Evolutionary conservation across 2,329 filamentous ascomycete genomes (phyloP), one percentile per base, ranked within the genome.

Genomic region (Mycocentrospora acerina): DNA sequence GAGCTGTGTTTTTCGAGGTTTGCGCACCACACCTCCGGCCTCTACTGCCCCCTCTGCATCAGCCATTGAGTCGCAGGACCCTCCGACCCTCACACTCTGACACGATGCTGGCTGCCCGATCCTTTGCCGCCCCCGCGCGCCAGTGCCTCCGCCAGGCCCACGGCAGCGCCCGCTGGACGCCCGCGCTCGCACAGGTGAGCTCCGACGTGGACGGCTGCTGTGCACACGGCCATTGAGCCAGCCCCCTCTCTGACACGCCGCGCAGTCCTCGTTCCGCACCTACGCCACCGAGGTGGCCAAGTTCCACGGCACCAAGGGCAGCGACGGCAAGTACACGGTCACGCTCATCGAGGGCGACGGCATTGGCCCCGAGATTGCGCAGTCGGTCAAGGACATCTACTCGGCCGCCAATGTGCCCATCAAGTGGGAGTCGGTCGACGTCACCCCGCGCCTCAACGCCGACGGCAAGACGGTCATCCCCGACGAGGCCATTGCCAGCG

Each of bases 321-420:
- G 85, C 68, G 85, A 91, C 78, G 93, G 93, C 67, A 93, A 93
- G 73, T 98, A 86, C 81, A 87, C 88, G 42, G 93, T 98, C 65
- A 91, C 88, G 61, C 79, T 98, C 74, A 98, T 98, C 57, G 94
- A 98, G 80, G 93, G 94, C 74, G 94, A 98, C 67, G 93, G 93
- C 70, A 98, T 98, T 70, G 93, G 93, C 47, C 93, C 93, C 52
- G 91, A 98, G 77, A 98, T 98, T 68, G 84, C 93, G 54, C 85
- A 95, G 74, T 94, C 93, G 34, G 90, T 98, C 67, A 98, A 97
- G 83, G 88, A 96, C 72, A 98, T 98, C 74, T 98, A 96, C 77
- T 80, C 83, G 63, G 93, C 93, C 61, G 93, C 93, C 62, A 88
- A 94, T 72, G 91, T 95, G 45, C 93, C 93, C 48, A 86, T 98